Conservation (phyloP, 345 rosid species). For the Lepidium didymum region DNA sequence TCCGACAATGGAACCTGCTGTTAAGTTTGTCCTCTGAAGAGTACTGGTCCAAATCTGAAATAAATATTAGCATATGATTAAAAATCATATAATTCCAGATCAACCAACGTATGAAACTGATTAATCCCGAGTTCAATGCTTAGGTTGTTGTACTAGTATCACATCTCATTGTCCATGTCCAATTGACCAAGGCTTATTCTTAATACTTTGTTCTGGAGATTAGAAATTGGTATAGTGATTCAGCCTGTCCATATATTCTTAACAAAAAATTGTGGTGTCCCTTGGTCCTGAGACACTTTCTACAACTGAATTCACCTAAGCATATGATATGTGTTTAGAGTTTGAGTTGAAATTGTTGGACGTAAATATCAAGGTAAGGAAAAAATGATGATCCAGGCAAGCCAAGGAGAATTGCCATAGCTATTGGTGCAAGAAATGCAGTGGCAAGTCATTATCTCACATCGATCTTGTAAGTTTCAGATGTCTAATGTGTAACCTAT, state of each 20-base stretch:
- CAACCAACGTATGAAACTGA: not conserved
- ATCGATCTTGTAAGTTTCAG: not conserved
- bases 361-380: not conserved
- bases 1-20: slow-evolving; percentile 82
- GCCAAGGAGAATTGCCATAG: not conserved
- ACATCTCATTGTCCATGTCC: not conserved
- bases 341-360: not conserved
- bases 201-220: not conserved
- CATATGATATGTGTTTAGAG: not conserved
- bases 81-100: not conserved
- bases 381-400: not conserved
- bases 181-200: not conserved
- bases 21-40: slow-evolving; percentile 80
- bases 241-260: not conserved
- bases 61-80: not conserved
- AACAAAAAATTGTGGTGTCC: not conserved
- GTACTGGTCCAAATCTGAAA: slow-evolving; percentile 98
- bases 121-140: not conserved
- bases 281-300: not conserved
- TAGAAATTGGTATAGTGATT: not conserved
- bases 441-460: not conserved
- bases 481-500: not conserved
- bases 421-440: not conserved
- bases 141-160: not conserved
- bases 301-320: not conserved